A percentile compares a stretch with the other conserved stretches of the same genome.
phyloP scores from a whole-genome alignment of 148 eudicot genomes.

The Camellia sinensis region DNA sequence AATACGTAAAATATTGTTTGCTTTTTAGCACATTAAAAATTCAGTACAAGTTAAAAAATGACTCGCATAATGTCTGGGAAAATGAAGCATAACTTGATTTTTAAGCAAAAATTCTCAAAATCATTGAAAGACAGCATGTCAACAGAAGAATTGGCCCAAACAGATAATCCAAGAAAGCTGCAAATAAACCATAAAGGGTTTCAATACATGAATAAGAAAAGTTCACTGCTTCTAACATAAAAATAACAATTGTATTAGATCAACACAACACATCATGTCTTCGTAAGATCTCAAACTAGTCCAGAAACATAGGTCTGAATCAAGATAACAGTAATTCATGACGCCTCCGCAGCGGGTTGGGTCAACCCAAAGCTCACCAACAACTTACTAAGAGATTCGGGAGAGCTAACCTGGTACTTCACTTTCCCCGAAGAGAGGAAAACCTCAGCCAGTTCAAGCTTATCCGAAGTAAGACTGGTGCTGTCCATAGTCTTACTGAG shows the following conservation, averaged over 20 bases:
- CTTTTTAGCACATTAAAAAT: no score
- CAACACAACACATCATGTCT: no score
- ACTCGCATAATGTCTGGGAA: no score
- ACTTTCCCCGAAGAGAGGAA: conserved; percentile 72
- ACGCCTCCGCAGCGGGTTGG: conserved; percentile 67
- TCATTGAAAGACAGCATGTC: no score
- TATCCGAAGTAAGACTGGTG: conserved; percentile 88
- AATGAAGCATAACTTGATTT: no score
- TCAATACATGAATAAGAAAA: background rate
- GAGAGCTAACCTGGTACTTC: conserved; percentile 80
- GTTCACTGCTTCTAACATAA: background rate
- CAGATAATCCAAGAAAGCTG: background rate
- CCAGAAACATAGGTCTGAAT: conserved; percentile 1
- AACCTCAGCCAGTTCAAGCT: conserved; percentile 90
- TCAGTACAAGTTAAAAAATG: no score
- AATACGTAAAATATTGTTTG: no score
- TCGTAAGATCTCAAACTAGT: no score
- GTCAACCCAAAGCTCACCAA: conserved; percentile 67
- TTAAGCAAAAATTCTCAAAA: no score
- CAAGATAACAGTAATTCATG: conserved; percentile 19
- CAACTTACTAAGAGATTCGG: conserved; percentile 68
- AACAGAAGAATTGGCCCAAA: no score
- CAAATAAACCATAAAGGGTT: background rate
- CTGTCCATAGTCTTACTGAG: conserved; percentile 97
- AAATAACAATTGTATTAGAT: no score